A percentile compares a stretch with the other conserved stretches of the same genome.
phyloP scores from a whole-genome alignment of 2,329 filamentous ascomycete genomes.

The Colletotrichum chlorophyti region DNA sequence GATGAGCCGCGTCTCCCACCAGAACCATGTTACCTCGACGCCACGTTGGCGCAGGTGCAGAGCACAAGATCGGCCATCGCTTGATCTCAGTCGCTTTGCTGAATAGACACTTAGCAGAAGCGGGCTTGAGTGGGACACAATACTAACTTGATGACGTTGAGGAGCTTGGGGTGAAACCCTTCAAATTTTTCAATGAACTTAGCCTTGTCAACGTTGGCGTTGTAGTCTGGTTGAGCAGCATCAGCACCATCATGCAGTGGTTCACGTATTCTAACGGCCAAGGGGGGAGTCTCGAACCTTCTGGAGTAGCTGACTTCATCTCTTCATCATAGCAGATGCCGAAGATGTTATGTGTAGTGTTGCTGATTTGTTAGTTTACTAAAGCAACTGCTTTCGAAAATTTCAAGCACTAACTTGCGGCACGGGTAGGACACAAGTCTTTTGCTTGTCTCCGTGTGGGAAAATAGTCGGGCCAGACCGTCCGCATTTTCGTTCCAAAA shows the following conservation, averaged over 20 bases:
- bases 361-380: constrained; percentile 32
- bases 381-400: accelerated
- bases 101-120: not conserved
- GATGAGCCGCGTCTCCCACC: constrained; percentile 45
- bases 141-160: constrained; percentile 37
- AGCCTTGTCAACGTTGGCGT: constrained; percentile 33
- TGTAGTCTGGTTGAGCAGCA: not conserved
- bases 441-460: constrained; percentile 26
- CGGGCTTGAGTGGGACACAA: not conserved
- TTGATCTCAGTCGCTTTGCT: constrained; percentile 44
- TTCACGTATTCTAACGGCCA: too few relatives aligned
- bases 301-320: constrained; percentile 16
- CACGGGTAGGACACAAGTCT: constrained; percentile 42
- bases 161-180: constrained; percentile 36
- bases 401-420: constrained; percentile 33
- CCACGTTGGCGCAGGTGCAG: constrained; percentile 40
- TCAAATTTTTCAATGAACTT: constrained; percentile 34
- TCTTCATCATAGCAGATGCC: constrained; percentile 38
- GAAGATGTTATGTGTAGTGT: constrained; percentile 43
- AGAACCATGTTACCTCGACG: constrained; percentile 39
- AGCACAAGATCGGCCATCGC: constrained; percentile 43
- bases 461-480: constrained; percentile 19
- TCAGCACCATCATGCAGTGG: not conserved
- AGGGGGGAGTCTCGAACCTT: too few relatives aligned
- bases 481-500: constrained; percentile 38